Conservation (phyloP, 345 rosid genomes). For the Acer saccharum region DNA sequence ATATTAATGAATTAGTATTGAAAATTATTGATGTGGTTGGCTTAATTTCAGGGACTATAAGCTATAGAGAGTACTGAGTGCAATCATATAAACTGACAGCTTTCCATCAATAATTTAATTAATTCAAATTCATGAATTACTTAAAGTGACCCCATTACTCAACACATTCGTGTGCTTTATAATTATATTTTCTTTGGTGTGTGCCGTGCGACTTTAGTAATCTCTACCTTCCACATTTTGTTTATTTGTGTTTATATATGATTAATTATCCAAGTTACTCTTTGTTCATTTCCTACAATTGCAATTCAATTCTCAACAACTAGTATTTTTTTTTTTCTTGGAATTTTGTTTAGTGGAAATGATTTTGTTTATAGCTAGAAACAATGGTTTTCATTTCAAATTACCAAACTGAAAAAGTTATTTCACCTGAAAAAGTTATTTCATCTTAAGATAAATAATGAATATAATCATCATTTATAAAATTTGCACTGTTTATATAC, state of each 20-base stretch:
- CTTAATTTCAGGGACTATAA: neutral
- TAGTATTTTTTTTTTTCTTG: neutral
- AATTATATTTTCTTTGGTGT: neutral
- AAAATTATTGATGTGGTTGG: neutral
- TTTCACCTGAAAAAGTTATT: too few relatives aligned
- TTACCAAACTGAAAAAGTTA: too few relatives aligned
- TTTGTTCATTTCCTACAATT: neutral
- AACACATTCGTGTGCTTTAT: neutral
- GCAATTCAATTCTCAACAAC: neutral
- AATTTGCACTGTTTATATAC: too few relatives aligned
- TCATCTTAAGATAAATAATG: too few relatives aligned
- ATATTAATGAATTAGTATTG: neutral
- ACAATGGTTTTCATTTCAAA: too few relatives aligned
- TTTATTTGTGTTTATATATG: neutral
- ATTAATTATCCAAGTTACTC: neutral
- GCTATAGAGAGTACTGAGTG: neutral
- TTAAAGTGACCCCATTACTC: neutral
- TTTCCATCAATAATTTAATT: neutral
- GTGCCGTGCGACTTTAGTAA: neutral
- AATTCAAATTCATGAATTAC: neutral
- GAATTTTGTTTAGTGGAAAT: too few relatives aligned
- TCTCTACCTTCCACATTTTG: neutral
- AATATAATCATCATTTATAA: too few relatives aligned
- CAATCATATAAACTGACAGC: conserved; percentile 23
- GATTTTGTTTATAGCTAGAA: too few relatives aligned